Evolutionary conservation across 305 asterid genomes (phyloP).

Genomic region (Coffea humblotiana): DNA sequence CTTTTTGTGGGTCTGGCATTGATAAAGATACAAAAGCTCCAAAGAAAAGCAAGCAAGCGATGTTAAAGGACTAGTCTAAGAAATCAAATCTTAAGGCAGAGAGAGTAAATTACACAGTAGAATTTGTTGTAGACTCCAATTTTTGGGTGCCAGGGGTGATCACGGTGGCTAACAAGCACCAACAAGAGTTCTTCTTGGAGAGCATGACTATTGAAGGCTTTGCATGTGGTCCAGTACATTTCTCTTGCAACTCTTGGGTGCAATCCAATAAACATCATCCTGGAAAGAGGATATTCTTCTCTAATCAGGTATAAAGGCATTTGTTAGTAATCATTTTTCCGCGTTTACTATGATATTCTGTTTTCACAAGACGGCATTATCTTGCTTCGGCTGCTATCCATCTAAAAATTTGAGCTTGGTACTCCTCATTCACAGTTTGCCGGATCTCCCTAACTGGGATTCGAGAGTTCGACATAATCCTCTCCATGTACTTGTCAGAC

Average conservation of each 20-base stretch:
- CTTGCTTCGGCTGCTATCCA: too few relatives aligned
- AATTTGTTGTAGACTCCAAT: constrained; percentile 66
- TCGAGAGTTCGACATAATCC: too few relatives aligned
- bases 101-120: constrained; percentile 77
- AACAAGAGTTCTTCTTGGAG: constrained; percentile 75
- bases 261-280: constrained; percentile 73
- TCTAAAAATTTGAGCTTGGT: too few relatives aligned
- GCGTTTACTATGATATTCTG: not conserved
- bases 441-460: too few relatives aligned
- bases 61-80: constrained; percentile 46
- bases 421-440: too few relatives aligned
- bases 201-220: constrained; percentile 84
- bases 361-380: not conserved
- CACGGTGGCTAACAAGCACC: constrained; percentile 71
- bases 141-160: constrained; percentile 91
- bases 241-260: constrained; percentile 92
- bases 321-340: not conserved
- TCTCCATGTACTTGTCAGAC: too few relatives aligned
- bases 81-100: constrained; percentile 78
- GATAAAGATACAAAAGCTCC: constrained; percentile 65
- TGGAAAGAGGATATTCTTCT: constrained; percentile 70
- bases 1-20: not conserved
- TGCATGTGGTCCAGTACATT: constrained; percentile 81
- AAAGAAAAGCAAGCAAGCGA: constrained; percentile 66
- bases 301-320: constrained; percentile 62